Evolutionary conservation across 306 rosid genomes (phyloP).

Genomic region (Vachellia collinsii): DNA sequence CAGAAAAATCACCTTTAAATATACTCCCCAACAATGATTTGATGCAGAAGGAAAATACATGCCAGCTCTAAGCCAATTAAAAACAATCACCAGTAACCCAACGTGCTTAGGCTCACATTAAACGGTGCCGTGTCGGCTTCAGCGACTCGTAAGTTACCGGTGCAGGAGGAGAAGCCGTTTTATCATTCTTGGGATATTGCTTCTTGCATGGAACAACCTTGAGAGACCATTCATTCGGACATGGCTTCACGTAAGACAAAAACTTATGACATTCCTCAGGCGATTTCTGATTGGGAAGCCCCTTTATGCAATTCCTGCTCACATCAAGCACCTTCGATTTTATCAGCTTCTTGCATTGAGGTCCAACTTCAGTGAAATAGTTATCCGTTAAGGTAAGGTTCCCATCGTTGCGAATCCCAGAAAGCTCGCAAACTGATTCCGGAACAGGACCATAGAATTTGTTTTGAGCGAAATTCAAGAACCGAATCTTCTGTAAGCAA

Average conservation of each 20-base stretch:
- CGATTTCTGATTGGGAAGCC: constrained; percentile 51
- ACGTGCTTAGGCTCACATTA: neutral
- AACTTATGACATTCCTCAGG: constrained; percentile 30
- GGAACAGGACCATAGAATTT: constrained; percentile 55
- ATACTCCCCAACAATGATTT: neutral
- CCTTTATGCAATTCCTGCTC: constrained; percentile 55
- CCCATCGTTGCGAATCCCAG: constrained; percentile 31
- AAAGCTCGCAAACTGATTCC: constrained; percentile 57
- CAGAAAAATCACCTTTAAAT: neutral
- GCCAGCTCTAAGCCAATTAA: neutral
- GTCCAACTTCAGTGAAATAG: constrained; percentile 63
- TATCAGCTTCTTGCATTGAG: constrained; percentile 55
- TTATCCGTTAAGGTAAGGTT: constrained; percentile 51
- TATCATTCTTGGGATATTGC: neutral
- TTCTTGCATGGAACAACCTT: constrained; percentile 47
- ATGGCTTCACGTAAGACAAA: constrained; percentile 24
- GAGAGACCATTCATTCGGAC: constrained; percentile 35
- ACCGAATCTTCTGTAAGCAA: constrained; percentile 47
- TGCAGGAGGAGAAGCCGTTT: constrained; percentile 7
- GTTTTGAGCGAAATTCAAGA: constrained; percentile 49
- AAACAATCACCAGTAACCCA: neutral
- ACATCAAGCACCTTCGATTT: constrained; percentile 47
- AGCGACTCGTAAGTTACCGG: constrained; percentile 43
- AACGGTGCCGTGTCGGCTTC: constrained; percentile 29
- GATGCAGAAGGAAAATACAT: neutral